These are phyloP conservation scores for Perkinsus olseni DNA, from an alignment of 169 alveolate genomes.

Conservation along the genomic window DNA sequence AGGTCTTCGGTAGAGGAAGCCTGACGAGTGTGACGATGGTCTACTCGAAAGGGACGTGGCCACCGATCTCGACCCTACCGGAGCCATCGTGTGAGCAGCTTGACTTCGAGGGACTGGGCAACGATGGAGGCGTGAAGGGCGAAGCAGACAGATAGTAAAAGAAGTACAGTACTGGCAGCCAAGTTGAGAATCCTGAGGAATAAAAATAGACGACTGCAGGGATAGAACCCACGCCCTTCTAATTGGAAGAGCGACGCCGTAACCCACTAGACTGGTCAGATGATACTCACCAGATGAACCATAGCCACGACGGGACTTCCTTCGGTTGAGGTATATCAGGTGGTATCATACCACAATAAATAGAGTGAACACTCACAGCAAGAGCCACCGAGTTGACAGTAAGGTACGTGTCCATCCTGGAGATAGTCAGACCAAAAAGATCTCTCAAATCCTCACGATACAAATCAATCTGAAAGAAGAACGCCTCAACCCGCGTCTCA, in stretches of 20 bases:
- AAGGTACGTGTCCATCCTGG: not conserved
- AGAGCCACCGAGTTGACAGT: not conserved
- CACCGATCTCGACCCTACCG: not conserved
- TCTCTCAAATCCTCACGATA: not conserved
- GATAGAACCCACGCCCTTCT: not conserved
- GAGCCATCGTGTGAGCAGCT: not conserved
- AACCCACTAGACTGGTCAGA: too few species aligned
- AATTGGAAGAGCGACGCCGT: too few species aligned
- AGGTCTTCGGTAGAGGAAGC: not conserved
- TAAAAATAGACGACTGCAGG: not conserved
- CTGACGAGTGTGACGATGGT: not conserved
- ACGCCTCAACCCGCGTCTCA: not conserved
- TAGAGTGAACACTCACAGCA: not conserved
- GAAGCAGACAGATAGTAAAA: not conserved
- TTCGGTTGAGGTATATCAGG: not conserved
- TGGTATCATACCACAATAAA: not conserved
- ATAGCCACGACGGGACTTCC: not conserved
- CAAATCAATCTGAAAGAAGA: not conserved
- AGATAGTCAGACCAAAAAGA: not conserved
- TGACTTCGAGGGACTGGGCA: conserved; percentile 4
- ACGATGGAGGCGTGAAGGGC: conserved; percentile 5
- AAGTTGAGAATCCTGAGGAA: not conserved
- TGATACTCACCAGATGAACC: not conserved
- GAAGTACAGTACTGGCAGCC: not conserved
- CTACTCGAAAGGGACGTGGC: not conserved